Evolutionary conservation across 2,329 filamentous ascomycete genomes (phyloP), one percentile per base, ranked within the genome.

Genomic region (Berkeleyomyces basicola): DNA sequence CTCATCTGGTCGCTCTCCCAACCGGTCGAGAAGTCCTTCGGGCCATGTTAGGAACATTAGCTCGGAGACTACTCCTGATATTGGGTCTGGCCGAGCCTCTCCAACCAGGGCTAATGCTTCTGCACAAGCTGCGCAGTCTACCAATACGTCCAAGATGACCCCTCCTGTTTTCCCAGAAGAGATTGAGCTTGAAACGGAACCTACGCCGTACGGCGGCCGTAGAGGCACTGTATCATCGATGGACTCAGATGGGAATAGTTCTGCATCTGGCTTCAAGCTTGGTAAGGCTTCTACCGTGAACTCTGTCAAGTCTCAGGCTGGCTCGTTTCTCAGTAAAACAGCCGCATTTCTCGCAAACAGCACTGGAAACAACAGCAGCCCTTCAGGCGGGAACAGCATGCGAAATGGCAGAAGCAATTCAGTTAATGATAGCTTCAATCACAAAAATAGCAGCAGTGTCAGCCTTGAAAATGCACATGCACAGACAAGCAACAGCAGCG

Each of bases 381-480:
- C 60, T 16, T 31, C 33, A 55, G 37, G 36, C 16, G 51, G 51
- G n/a, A 53, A 53, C 10, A 61, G 42, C n/a, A 37, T 61, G 33
- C 51, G 51, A 9, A 55, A 16, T 11, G 39, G 51, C 7, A 31
- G 51, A 14, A 55, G 51, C 36, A 55, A 55, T 31, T 55, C 51
- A 36, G 33, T 36, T 7, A 31, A 55, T 55, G 33, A 51, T 11
- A 42, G 7, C 16, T 43, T 37, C 37, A 59, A 31, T 39, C 36
- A 36, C 53, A 62, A 62, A 37, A 59, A 49, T 40, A 49, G 53
- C 39, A 68, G 69, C 16, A 67, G 70, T 31, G 68, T 71, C 6
- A 55, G 51, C 11, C 51, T 55, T 7, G 51, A 55, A 55, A 55
- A 16, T 14, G 39, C 33, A 7, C 37, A 36, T 14, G 37, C 44